phyloP scores from a whole-genome alignment of 1,284 basidiomycete genomes.

The Apiotrichum brassicae region DNA sequence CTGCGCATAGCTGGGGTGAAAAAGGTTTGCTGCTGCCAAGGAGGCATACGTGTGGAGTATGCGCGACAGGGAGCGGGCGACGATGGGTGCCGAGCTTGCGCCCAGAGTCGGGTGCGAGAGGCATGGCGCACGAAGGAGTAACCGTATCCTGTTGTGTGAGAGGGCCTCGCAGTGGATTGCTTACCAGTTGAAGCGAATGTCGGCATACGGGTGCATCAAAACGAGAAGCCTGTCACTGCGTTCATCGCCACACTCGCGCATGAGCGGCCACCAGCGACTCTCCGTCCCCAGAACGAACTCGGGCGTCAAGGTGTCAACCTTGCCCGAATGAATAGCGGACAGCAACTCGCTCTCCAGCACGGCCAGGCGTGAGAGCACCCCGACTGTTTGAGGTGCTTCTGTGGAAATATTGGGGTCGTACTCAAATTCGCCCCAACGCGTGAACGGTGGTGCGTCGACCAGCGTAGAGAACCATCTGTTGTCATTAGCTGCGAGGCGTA shows the following conservation, averaged over 20 bases:
- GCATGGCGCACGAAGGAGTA: slow-evolving; percentile 21
- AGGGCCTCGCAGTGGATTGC: neutral
- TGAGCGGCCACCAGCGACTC: slow-evolving; percentile 17
- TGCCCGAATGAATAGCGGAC: slow-evolving; percentile 18
- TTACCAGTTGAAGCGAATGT: slow-evolving; percentile 26
- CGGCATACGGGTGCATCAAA: slow-evolving; percentile 18
- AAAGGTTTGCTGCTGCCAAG: slow-evolving; percentile 11
- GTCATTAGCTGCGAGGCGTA: no score
- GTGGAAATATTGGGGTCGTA: slow-evolving; percentile 19
- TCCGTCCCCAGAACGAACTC: slow-evolving; percentile 22
- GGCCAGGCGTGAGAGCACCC: slow-evolving; percentile 17
- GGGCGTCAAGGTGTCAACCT: slow-evolving; percentile 21
- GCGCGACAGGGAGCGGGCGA: slow-evolving; percentile 20
- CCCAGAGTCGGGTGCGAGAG: slow-evolving; percentile 16
- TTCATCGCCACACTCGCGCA: slow-evolving; percentile 15
- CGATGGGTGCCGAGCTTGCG: slow-evolving; percentile 16
- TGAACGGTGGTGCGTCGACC: slow-evolving; percentile 12
- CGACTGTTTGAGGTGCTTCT: slow-evolving; percentile 9
- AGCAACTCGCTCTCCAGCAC: slow-evolving; percentile 20
- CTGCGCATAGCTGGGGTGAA: slow-evolving; percentile 25
- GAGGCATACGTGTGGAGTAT: slow-evolving; percentile 24
- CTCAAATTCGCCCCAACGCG: slow-evolving; percentile 20
- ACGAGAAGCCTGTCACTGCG: slow-evolving; percentile 10
- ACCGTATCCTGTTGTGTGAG: slow-evolving; percentile 19
- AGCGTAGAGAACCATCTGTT: slow-evolving; percentile 17